phyloP scores from a whole-genome alignment of 2,329 filamentous ascomycete genomes.

The Myriangium duriaei region DNA sequence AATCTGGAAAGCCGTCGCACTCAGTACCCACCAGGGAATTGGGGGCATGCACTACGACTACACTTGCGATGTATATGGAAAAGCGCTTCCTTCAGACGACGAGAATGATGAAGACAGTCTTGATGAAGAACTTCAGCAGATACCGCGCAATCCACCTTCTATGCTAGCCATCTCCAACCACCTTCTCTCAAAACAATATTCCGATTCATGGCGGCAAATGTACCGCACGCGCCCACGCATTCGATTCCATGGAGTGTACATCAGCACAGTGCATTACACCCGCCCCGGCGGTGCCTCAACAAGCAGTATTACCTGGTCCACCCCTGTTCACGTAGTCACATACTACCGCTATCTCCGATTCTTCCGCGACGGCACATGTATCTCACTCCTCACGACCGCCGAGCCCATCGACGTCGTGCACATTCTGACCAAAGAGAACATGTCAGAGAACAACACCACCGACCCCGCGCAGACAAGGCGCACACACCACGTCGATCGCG shows the following conservation, averaged over 20 bases:
- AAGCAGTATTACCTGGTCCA: conserved; percentile 62
- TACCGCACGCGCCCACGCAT: conserved; percentile 75
- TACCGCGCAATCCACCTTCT: neutral
- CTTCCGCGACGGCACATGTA: conserved; percentile 74
- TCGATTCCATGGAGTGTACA: conserved; percentile 92
- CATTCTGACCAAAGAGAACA: conserved; percentile 59
- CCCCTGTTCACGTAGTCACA: conserved; percentile 86
- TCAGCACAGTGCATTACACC: conserved; percentile 90
- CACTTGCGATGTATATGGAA: conserved; percentile 46
- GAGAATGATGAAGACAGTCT: conserved; percentile 14
- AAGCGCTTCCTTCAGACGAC: conserved; percentile 20
- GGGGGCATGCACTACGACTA: conserved; percentile 72
- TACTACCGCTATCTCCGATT: conserved; percentile 97
- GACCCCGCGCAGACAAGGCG: conserved; percentile 4
- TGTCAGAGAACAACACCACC: conserved; percentile 23
- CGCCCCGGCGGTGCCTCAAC: conserved; percentile 63
- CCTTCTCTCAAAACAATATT: conserved; percentile 20
- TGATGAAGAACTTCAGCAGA: neutral
- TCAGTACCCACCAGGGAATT: conserved; percentile 65
- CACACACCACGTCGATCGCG: neutral
- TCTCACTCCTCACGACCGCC: conserved; percentile 67
- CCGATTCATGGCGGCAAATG: conserved; percentile 44
- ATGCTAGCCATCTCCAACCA: conserved; percentile 9
- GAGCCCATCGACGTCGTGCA: conserved; percentile 84
- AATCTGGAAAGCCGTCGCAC: conserved; percentile 70